Evolutionary conservation across 257 asterid genomes (phyloP).

Genomic region (Solanum okadae): DNA sequence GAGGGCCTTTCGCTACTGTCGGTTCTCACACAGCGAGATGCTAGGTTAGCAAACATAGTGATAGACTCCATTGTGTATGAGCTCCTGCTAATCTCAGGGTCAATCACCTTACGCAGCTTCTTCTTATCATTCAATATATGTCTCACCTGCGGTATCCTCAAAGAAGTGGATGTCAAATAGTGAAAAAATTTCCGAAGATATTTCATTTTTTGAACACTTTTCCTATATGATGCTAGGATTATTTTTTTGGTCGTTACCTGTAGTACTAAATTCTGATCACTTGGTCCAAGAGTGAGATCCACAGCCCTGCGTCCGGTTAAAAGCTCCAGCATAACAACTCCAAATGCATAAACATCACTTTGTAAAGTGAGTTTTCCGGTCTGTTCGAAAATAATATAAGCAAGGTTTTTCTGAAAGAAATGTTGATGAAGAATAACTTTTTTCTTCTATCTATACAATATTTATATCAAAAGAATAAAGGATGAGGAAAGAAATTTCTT

Average conservation of each 20-base stretch:
- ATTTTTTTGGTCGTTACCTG: constrained; percentile 41
- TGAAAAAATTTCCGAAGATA: not conserved
- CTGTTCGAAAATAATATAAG: constrained; percentile 35
- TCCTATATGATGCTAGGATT: not conserved
- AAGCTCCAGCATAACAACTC: constrained; percentile 93
- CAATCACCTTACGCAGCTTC: constrained; percentile 68
- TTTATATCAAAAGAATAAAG: not conserved
- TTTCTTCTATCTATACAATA: not conserved
- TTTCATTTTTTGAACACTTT: not conserved
- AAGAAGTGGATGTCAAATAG: not conserved
- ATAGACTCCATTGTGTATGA: constrained; percentile 89
- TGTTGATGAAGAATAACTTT: not conserved
- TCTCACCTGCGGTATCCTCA: constrained; percentile 53
- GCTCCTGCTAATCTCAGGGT: constrained; percentile 70
- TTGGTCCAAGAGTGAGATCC: constrained; percentile 90
- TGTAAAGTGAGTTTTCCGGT: constrained; percentile 97
- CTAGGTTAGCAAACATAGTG: constrained; percentile 72
- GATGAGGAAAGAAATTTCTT: not conserved
- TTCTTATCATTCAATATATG: constrained; percentile 77
- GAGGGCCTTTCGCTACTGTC: constrained; percentile 86
- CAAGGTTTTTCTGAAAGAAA: not conserved
- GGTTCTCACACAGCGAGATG: constrained; percentile 65
- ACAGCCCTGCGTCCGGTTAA: constrained; percentile 95
- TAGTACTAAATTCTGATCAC: constrained; percentile 80
- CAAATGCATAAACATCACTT: constrained; percentile 96